Conservation (phyloP, 2,329 filamentous ascomycete genomes). For the Phaeosphaeriaceae sp. region DNA sequence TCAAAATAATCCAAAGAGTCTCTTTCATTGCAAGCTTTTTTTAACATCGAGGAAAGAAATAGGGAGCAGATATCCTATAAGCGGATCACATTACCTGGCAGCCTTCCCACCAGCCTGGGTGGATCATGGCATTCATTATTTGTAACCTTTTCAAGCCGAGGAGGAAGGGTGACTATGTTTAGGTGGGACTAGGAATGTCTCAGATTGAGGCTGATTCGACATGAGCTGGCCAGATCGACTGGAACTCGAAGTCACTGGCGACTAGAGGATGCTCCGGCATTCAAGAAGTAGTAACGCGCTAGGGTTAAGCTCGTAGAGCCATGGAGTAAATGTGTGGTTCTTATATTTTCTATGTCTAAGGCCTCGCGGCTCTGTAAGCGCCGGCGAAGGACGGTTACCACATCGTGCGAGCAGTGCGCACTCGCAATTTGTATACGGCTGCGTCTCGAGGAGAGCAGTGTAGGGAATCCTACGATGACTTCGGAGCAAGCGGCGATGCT, state of each 20-base stretch:
- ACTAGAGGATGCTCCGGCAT: background rate
- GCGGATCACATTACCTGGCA: too few species aligned
- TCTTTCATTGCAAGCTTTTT: too few species aligned
- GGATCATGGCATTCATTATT: too few species aligned
- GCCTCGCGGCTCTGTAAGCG: constrained; percentile 35
- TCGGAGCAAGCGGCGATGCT: constrained; percentile 11
- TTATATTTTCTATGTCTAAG: constrained; percentile 38
- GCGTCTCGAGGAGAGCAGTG: background rate
- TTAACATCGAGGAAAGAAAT: too few species aligned
- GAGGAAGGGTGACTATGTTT: too few species aligned
- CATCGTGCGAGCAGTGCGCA: constrained; percentile 18
- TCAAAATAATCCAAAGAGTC: too few species aligned
- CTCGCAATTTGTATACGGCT: constrained; percentile 13
- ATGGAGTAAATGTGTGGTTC: constrained; percentile 24
- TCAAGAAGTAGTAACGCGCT: background rate
- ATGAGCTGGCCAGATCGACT: background rate
- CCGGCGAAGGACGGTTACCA: constrained; percentile 15
- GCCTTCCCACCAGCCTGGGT: too few species aligned
- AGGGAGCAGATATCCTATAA: too few species aligned
- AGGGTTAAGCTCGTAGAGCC: background rate
- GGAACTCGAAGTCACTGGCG: background rate
- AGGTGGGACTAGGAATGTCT: too few species aligned
- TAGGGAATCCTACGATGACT: constrained; percentile 7
- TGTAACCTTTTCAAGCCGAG: too few species aligned
- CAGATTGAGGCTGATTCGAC: background rate